phyloP scores from a whole-genome alignment of 345 rosid species.

The Pugionium cornutum region DNA sequence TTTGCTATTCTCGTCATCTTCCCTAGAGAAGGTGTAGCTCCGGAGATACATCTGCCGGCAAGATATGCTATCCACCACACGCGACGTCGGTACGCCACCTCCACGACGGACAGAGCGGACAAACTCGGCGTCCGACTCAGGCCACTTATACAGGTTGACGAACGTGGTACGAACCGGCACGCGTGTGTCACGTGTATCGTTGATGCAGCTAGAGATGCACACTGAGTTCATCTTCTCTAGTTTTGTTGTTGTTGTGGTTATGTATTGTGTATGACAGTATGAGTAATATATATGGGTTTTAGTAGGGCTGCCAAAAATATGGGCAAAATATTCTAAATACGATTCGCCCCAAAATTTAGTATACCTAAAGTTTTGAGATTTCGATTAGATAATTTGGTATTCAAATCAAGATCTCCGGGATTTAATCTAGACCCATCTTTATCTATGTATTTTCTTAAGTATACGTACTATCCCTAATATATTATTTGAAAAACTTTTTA shows the following conservation, averaged over 20 bases:
- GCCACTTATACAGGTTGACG: constrained; percentile 76
- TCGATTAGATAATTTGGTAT: too few species aligned
- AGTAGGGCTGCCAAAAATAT: too few species aligned
- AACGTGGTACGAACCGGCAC: constrained; percentile 62
- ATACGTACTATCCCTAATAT: too few species aligned
- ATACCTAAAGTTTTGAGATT: too few species aligned
- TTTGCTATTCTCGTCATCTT: constrained; percentile 41
- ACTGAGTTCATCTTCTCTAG: constrained; percentile 56
- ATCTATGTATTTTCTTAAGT: too few species aligned
- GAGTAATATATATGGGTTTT: constrained; percentile 28
- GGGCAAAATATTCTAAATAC: too few species aligned
- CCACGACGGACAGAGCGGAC: constrained; percentile 48
- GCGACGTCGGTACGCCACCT: constrained; percentile 29
- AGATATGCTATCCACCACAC: constrained; percentile 79
- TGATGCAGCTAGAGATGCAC: constrained; percentile 76
- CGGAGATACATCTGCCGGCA: constrained; percentile 83
- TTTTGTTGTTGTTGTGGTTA: not conserved
- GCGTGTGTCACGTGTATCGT: constrained; percentile 68
- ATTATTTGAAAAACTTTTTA: too few species aligned
- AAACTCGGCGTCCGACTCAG: constrained; percentile 72
- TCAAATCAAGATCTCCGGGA: too few species aligned
- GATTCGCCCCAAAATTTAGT: too few species aligned
- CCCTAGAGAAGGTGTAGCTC: constrained; percentile 75
- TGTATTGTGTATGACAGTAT: not conserved
- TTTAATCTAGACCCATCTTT: too few species aligned